Evolutionary conservation across 306 rosid genomes (phyloP), one percentile per base, ranked within the genome.

Genomic region (Dalbergia cochinchinensis): DNA sequence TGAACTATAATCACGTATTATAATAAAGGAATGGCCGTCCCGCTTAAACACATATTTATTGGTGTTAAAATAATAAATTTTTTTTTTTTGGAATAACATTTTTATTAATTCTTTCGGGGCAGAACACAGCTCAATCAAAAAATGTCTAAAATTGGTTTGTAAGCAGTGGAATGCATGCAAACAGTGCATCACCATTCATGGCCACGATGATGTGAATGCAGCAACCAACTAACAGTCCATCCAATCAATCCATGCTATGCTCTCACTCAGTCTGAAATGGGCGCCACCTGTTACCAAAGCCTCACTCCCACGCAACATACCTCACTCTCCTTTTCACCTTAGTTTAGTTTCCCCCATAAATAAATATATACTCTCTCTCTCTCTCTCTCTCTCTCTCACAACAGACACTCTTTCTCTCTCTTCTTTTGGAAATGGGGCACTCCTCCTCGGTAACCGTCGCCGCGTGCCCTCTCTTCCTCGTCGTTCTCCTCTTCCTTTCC

Each of bases 351-450:
- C 31, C 31, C 31, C 31, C 2, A 26, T 26, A 26, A 26, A 26
- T 26, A 26, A 26, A 37, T 37, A 37, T 19, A 20, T 5, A n/a
- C n/a, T n/a, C n/a, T 58, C 37, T 4, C 20, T 16, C 18, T 54
- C 4, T 54, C 53, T 22, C 15, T 15, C 9, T 26, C 31, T 8
- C 74, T 47, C 33, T 58, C 41, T 6, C 50, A 48, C 13, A 3
- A 10, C 6, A 44, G 8, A 8, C 34, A 5, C 69, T 6, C 18
- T 31, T 15, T 8, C 62, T 48, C 10, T 58, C 34, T 5, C 37
- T 20, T 12, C 34, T 2, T 11, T 7, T n/a, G 8, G 41, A 39
- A 63, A 93, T 89, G 95, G 65, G 67, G 68, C 34, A 71, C 16
- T 65, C 78, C 45, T 4, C 31, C 31, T 1, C 61, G 2, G n/a